These are phyloP conservation scores for Schizosaccharomyces versatilis DNA, from an alignment of 1,139 yeast genomes.

Conservation along the genomic window DNA sequence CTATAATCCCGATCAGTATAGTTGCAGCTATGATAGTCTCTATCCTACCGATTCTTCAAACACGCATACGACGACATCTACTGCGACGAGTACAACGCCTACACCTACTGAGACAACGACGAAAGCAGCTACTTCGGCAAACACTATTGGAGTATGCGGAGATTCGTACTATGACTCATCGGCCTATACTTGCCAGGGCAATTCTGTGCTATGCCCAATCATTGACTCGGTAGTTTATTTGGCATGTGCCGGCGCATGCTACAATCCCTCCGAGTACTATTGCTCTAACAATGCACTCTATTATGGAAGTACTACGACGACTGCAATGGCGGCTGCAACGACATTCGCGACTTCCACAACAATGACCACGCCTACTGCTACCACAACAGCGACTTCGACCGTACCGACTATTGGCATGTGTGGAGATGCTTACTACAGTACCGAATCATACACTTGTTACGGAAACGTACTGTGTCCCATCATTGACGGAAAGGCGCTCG, in stretches of 20 bases:
- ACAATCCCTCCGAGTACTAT: not conserved
- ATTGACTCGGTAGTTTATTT: not conserved
- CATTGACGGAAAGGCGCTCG: not conserved
- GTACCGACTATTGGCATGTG: not conserved
- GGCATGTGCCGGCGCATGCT: slow-evolving; percentile 4
- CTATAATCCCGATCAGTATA: slow-evolving; percentile 2
- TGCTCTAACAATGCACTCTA: not conserved
- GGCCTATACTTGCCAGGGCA: not conserved
- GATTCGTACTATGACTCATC: not conserved
- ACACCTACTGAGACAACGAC: not conserved
- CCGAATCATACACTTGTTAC: slow-evolving; percentile 4
- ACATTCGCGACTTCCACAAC: not conserved
- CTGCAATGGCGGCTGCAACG: not conserved
- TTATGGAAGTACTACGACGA: not conserved
- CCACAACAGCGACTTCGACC: not conserved
- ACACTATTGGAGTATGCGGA: slow-evolving; percentile 1
- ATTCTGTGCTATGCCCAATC: slow-evolving; percentile 3
- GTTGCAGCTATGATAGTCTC: not conserved
- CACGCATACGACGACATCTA: not conserved
- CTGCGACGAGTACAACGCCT: not conserved
- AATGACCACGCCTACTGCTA: not conserved
- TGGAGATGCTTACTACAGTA: not conserved
- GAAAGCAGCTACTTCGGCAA: not conserved
- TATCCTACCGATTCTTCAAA: not conserved
- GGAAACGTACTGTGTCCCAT: slow-evolving; percentile 6